These are phyloP conservation scores for Pythium myriotylum DNA, from an alignment of 352 stramenopile genomes.

Conservation along the genomic window DNA sequence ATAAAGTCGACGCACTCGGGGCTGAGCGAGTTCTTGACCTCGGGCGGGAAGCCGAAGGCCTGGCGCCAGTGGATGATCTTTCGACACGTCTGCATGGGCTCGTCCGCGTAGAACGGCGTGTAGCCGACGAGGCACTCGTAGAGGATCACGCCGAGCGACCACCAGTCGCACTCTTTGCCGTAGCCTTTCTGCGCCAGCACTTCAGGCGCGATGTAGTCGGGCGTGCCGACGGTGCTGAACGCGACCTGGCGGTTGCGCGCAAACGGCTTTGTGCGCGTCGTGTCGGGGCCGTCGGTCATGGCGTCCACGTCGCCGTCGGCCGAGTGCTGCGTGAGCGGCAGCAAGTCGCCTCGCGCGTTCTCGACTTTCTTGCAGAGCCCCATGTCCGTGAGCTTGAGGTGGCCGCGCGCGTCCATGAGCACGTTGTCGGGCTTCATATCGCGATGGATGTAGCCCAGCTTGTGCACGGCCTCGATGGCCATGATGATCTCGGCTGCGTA, in stretches of 20 bases:
- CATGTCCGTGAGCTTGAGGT: conserved; percentile 99
- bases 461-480: conserved; percentile 98
- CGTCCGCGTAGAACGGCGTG: conserved; percentile 98
- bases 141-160: conserved; percentile 99
- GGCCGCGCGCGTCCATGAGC: conserved; percentile 96
- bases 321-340: conserved; percentile 79
- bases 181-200: conserved; percentile 93
- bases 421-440: conserved; percentile 98
- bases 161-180: conserved; percentile 97
- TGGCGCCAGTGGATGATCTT: conserved; percentile 93
- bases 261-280: conserved; percentile 55
- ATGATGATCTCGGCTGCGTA: conserved; percentile 99
- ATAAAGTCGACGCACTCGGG: conserved; percentile 93
- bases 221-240: conserved; percentile 98
- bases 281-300: conserved; percentile 34
- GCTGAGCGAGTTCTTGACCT: conserved; percentile 60
- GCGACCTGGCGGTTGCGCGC: conserved; percentile 90
- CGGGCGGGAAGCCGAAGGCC: conserved; percentile 80
- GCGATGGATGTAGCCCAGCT: conserved; percentile 98
- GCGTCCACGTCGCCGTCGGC: conserved; percentile 30
- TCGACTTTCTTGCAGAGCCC: conserved; percentile 98
- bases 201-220: conserved; percentile 99
- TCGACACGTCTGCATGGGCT: conserved; percentile 96
- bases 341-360: conserved; percentile 76
- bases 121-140: conserved; percentile 99